These are phyloP conservation scores for Ceratobasidium sp. DNA, from an alignment of 1,284 basidiomycete species.

Conservation along the genomic window DNA sequence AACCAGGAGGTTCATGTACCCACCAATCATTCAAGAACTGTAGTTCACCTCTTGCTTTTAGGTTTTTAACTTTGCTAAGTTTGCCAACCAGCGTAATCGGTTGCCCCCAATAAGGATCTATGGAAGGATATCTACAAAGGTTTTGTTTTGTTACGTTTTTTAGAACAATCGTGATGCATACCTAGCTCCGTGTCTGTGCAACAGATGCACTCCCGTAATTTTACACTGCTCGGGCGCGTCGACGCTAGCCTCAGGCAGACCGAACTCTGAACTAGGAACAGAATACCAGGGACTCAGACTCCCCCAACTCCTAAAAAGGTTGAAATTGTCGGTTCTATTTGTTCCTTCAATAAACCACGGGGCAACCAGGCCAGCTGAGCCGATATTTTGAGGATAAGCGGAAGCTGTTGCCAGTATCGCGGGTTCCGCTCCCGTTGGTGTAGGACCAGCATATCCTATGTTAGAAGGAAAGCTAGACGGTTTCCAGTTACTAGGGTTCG, in stretches of 20 bases:
- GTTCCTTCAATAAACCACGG: constrained; percentile 48
- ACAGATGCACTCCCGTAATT: constrained; percentile 55
- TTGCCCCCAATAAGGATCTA: constrained; percentile 44
- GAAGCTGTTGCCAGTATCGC: constrained; percentile 82
- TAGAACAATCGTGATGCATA: constrained; percentile 32
- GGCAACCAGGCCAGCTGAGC: constrained; percentile 70
- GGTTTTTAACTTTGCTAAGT: constrained; percentile 47
- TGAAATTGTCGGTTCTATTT: constrained; percentile 49
- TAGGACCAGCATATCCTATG: constrained; percentile 83
- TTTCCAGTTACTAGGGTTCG: constrained; percentile 72
- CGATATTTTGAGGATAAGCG: constrained; percentile 75
- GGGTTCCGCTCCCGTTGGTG: constrained; percentile 85
- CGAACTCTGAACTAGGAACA: constrained; percentile 54
- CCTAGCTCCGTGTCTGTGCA: constrained; percentile 59
- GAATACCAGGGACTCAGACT: constrained; percentile 57
- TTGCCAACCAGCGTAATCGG: constrained; percentile 50
- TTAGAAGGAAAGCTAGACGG: constrained; percentile 77
- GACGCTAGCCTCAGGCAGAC: constrained; percentile 54
- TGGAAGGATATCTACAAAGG: constrained; percentile 51
- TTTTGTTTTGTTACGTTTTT: background rate
- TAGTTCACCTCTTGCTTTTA: constrained; percentile 54
- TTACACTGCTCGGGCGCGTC: constrained; percentile 55
- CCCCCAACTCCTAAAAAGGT: constrained; percentile 58
- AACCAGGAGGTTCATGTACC: background rate
- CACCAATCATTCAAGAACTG: constrained; percentile 59